Percentiles rank a stretch among this genome's conserved stretches.
Evolutionary conservation across 2,329 filamentous ascomycete genomes (phyloP).

Genomic region (Raffaelea deltoideospora): DNA sequence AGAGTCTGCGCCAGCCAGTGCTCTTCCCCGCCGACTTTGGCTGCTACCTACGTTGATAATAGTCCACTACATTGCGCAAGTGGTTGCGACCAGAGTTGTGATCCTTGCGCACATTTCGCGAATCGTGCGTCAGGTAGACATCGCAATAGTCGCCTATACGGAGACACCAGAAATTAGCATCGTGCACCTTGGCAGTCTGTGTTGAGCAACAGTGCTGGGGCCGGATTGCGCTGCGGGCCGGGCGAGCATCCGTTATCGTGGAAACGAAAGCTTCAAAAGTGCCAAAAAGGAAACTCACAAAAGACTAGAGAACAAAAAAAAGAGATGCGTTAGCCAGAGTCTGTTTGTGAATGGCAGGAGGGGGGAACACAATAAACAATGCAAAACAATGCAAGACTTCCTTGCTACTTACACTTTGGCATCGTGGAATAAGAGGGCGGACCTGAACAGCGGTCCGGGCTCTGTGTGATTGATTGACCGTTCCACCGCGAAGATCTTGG

Average conservation of each 20-base stretch:
- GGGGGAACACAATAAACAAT: background rate
- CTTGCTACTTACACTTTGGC: constrained; percentile 78
- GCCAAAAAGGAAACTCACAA: constrained; percentile 27
- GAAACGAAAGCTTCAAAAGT: constrained; percentile 1
- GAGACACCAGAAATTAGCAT: background rate
- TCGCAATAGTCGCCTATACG: constrained; percentile 81
- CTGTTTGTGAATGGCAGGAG: background rate
- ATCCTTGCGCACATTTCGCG: constrained; percentile 97
- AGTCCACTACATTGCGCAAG: constrained; percentile 91
- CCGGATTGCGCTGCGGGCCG: background rate
- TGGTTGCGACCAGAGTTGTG: constrained; percentile 97
- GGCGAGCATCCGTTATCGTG: background rate
- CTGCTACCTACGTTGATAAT: constrained; percentile 87
- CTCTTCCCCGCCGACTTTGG: no score
- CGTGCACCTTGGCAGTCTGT: no score
- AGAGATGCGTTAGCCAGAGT: constrained; percentile 5
- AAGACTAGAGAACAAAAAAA: constrained; percentile 11
- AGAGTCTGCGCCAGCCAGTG: no score
- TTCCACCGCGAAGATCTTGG: no score
- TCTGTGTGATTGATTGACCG: no score
- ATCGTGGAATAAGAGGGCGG: constrained; percentile 51
- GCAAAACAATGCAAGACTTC: no score
- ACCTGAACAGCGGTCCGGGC: no score
- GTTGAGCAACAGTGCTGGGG: background rate
- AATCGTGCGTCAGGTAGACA: constrained; percentile 99